These are phyloP conservation scores for Aspergillus caelatus DNA, from an alignment of 2,329 filamentous ascomycete species.

Conservation along the genomic window DNA sequence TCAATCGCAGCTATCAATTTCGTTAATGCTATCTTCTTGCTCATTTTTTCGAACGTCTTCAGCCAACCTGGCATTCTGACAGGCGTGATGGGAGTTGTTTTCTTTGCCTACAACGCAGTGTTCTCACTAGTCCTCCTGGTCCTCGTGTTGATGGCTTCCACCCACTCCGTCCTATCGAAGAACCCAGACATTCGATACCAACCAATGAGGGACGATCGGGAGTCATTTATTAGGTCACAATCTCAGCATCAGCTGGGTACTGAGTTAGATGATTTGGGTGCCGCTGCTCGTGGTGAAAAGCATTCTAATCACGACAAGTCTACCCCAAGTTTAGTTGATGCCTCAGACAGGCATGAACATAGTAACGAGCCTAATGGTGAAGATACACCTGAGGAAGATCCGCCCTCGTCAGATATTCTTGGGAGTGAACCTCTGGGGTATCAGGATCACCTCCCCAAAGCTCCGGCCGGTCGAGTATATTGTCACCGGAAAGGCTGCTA, in stretches of 20 bases:
- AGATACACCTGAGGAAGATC: slow-evolving; percentile 31
- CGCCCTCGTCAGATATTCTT: slow-evolving; percentile 48
- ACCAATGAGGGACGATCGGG: slow-evolving; percentile 91
- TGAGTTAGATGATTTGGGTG: slow-evolving; percentile 85
- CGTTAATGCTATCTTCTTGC: slow-evolving; percentile 81
- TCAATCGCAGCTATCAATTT: slow-evolving; percentile 88
- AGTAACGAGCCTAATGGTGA: slow-evolving; percentile 18
- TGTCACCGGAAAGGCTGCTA: too few species aligned
- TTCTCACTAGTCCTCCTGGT: slow-evolving; percentile 81
- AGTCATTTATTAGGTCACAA: slow-evolving; percentile 95
- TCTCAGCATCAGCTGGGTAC: slow-evolving; percentile 70
- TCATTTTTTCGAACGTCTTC: slow-evolving; percentile 86
- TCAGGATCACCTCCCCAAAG: background rate
- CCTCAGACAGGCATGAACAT: slow-evolving; percentile 49
- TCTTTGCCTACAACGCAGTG: slow-evolving; percentile 83
- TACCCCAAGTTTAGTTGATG: slow-evolving; percentile 45
- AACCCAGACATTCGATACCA: slow-evolving; percentile 93
- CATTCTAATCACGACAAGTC: slow-evolving; percentile 51
- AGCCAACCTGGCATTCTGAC: slow-evolving; percentile 79
- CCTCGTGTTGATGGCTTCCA: slow-evolving; percentile 74
- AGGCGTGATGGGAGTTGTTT: slow-evolving; percentile 83
- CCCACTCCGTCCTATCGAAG: slow-evolving; percentile 81
- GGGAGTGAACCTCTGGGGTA: slow-evolving; percentile 33
- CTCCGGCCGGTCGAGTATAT: too few species aligned
- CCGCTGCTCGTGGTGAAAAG: slow-evolving; percentile 83